Percentiles rank a stretch among this genome's conserved stretches.
phyloP scores from a whole-genome alignment of 1,139 yeast species.

The Diutina neorugosa region DNA sequence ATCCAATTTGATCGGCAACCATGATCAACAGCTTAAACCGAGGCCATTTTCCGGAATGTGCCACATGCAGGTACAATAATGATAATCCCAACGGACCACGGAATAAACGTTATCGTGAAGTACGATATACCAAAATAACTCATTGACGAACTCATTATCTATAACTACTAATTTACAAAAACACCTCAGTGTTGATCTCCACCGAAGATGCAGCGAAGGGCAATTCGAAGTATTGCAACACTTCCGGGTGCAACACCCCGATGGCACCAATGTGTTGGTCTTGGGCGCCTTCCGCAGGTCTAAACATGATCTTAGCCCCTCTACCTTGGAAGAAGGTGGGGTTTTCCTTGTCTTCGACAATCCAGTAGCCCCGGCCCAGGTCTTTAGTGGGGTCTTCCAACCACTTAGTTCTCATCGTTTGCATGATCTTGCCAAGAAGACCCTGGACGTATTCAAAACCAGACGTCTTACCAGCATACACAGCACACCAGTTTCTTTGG shows the following conservation, averaged over 20 bases:
- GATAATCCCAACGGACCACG: not conserved
- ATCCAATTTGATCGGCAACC: not conserved
- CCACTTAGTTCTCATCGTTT: slow-evolving; percentile 87
- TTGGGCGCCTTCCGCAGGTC: slow-evolving; percentile 47
- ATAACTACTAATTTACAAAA: slow-evolving; percentile 32
- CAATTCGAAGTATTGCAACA: slow-evolving; percentile 72
- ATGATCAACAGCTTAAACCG: not conserved
- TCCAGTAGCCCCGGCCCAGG: slow-evolving; percentile 72
- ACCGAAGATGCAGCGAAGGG: slow-evolving; percentile 90
- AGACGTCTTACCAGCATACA: slow-evolving; percentile 87
- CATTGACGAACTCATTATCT: not conserved
- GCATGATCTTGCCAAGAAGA: slow-evolving; percentile 87
- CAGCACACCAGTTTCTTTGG: slow-evolving; percentile 91
- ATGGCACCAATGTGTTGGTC: slow-evolving; percentile 62
- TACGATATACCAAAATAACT: not conserved
- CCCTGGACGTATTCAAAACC: slow-evolving; percentile 96
- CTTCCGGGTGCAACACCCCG: slow-evolving; percentile 96
- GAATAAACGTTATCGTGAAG: not conserved
- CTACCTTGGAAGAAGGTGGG: slow-evolving; percentile 92
- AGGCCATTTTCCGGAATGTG: not conserved
- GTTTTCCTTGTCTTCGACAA: slow-evolving; percentile 54
- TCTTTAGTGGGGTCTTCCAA: slow-evolving; percentile 42
- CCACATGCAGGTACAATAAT: not conserved
- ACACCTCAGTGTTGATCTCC: slow-evolving; percentile 81
- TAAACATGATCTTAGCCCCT: slow-evolving; percentile 78